phyloP scores from a whole-genome alignment of 495 filamentous ascomycete species.

The Penicillium bovifimosum region DNA sequence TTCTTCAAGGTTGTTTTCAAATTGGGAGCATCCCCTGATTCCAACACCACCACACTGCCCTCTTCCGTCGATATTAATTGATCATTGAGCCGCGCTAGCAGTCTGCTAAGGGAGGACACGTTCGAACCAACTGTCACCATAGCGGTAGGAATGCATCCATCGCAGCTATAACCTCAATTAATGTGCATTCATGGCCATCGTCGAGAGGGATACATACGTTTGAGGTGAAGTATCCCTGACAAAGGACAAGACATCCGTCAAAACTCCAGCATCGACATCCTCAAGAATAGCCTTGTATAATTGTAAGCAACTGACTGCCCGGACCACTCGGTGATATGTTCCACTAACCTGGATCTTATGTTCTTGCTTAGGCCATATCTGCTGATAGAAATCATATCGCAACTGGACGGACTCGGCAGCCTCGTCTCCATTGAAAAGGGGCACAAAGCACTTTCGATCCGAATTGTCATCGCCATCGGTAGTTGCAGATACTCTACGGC shows the following conservation, averaged over 20 bases:
- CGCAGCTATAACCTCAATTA: constrained; percentile 28
- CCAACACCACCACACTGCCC: constrained; percentile 60
- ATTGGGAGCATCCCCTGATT: constrained; percentile 73
- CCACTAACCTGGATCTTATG: constrained; percentile 58
- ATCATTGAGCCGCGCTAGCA: constrained; percentile 62
- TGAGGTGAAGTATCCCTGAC: constrained; percentile 46
- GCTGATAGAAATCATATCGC: constrained; percentile 58
- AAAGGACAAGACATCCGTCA: constrained; percentile 64
- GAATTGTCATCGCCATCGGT: constrained; percentile 16
- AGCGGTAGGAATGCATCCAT: constrained; percentile 63
- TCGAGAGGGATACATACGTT: constrained; percentile 26
- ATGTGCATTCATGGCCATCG: not conserved
- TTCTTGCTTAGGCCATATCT: constrained; percentile 64
- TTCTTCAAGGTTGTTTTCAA: constrained; percentile 78
- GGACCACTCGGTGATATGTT: not conserved
- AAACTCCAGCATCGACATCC: constrained; percentile 49
- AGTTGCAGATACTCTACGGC: constrained; percentile 47
- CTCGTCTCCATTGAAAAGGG: constrained; percentile 60
- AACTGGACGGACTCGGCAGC: constrained; percentile 41
- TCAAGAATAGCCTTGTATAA: constrained; percentile 29
- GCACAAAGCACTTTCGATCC: constrained; percentile 44
- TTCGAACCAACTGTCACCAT: constrained; percentile 85
- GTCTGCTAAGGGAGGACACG: constrained; percentile 65
- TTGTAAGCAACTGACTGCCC: constrained; percentile 12
- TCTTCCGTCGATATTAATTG: constrained; percentile 41